phyloP scores from a whole-genome alignment of 805 yeast genomes.

The Cyberlindnera suaveolens region DNA sequence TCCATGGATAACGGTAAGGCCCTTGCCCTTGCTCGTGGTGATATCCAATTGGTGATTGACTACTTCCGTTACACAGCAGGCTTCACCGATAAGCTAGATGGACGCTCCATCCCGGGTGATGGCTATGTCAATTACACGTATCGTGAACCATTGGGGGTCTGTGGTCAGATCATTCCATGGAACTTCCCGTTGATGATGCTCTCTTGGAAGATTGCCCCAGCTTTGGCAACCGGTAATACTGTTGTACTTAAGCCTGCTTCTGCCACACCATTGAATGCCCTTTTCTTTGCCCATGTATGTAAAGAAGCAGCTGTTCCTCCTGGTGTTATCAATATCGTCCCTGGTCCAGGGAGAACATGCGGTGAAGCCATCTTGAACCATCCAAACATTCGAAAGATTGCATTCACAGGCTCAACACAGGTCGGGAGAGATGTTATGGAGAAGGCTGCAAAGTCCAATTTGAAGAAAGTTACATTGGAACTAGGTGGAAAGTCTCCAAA shows the following conservation, averaged over 20 bases:
- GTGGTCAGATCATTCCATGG: slow-evolving; percentile 85
- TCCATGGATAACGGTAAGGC: slow-evolving; percentile 77
- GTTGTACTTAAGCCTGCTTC: slow-evolving; percentile 71
- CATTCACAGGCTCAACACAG: slow-evolving; percentile 78
- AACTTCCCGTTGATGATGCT: slow-evolving; percentile 78
- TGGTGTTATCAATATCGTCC: slow-evolving; percentile 68
- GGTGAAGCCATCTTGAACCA: slow-evolving; percentile 69
- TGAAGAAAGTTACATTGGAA: slow-evolving; percentile 77
- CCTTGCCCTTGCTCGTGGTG: slow-evolving; percentile 57
- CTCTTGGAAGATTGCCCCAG: slow-evolving; percentile 77
- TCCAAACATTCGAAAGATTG: slow-evolving; percentile 65
- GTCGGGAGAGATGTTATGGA: slow-evolving; percentile 68
- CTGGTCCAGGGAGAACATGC: slow-evolving; percentile 69
- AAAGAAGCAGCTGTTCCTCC: slow-evolving; percentile 68
- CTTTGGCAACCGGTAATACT: slow-evolving; percentile 71
- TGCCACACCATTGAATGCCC: slow-evolving; percentile 69
- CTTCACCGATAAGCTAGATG: slow-evolving; percentile 63
- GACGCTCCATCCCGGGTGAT: slow-evolving; percentile 60
- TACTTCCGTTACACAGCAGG: slow-evolving; percentile 71
- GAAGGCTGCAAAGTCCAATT: slow-evolving; percentile 61
- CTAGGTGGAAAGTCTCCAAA: slow-evolving; percentile 83
- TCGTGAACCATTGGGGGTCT: slow-evolving; percentile 74
- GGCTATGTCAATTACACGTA: slow-evolving; percentile 56
- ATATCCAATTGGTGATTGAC: slow-evolving; percentile 55
- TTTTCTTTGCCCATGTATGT: slow-evolving; percentile 53